Evolutionary conservation across 2,329 filamentous ascomycete species (phyloP).

Genomic region (Raffaelea deltoideospora): DNA sequence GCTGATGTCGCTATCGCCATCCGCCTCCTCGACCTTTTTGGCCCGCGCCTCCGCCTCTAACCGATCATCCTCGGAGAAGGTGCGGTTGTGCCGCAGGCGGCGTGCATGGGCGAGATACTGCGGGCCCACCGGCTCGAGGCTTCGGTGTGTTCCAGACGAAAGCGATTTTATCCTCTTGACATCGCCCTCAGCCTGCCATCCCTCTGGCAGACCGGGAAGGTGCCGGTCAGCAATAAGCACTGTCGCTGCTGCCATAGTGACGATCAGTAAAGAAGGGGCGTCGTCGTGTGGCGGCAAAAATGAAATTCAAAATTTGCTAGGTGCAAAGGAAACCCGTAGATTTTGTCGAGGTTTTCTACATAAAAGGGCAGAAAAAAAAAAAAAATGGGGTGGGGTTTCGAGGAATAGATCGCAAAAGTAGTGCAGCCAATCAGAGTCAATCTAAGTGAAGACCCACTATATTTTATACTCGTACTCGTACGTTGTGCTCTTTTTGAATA

Average conservation of each 20-base stretch:
- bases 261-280: too few relatives aligned
- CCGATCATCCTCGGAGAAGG: constrained; percentile 95
- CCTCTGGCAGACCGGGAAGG: constrained; percentile 61
- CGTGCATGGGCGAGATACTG: constrained; percentile 97
- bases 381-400: too few relatives aligned
- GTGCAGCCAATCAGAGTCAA: too few relatives aligned
- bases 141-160: constrained; percentile 64
- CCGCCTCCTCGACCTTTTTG: constrained; percentile 87
- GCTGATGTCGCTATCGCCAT: constrained; percentile 76
- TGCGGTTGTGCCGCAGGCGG: constrained; percentile 88
- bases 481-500: too few relatives aligned
- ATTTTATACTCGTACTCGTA: too few relatives aligned
- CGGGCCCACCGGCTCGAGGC: constrained; percentile 89
- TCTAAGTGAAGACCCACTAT: too few relatives aligned
- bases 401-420: too few relatives aligned
- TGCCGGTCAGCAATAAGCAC: constrained; percentile 45
- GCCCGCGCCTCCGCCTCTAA: constrained; percentile 90
- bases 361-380: not conserved
- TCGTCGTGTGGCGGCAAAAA: too few relatives aligned
- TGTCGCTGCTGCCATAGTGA: constrained; percentile 47
- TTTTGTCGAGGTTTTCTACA: too few relatives aligned
- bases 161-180: constrained; percentile 74
- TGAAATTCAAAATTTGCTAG: too few relatives aligned
- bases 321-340: too few relatives aligned
- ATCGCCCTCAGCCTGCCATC: constrained; percentile 79